A percentile compares a stretch with the other conserved stretches of the same genome.
phyloP scores from a whole-genome alignment of 352 stramenopile genomes.

The Globisporangium spiculum region DNA sequence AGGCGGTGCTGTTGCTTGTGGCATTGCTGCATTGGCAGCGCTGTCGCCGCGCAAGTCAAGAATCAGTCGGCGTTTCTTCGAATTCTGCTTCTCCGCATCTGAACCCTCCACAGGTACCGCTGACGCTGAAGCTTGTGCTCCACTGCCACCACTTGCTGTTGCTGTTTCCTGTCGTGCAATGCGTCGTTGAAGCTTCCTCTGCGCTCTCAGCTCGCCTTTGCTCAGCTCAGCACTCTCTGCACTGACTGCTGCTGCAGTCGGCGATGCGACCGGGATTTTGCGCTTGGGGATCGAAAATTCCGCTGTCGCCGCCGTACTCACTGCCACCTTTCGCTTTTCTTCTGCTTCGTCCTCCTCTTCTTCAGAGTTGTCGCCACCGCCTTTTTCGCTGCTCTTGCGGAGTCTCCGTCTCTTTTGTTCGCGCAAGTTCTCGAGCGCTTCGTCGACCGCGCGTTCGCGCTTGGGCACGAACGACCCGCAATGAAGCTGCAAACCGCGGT shows the following conservation, averaged over 20 bases:
- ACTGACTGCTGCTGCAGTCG: slow-evolving; percentile 5
- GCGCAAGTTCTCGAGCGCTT: slow-evolving; percentile 10
- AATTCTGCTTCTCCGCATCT: slow-evolving; percentile 1
- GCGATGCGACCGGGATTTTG: slow-evolving; percentile 19
- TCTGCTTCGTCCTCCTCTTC: slow-evolving; percentile 7
- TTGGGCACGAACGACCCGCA: slow-evolving; percentile 32
- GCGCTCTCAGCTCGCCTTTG: background rate
- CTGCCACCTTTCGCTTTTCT: slow-evolving; percentile 15
- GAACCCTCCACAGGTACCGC: background rate
- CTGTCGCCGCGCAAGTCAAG: background rate
- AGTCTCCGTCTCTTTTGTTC: slow-evolving; percentile 13
- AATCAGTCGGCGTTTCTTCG: slow-evolving; percentile 25
- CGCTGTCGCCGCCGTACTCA: slow-evolving; percentile 5
- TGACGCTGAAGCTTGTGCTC: background rate
- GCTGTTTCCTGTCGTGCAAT: background rate
- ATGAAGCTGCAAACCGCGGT: slow-evolving; percentile 48
- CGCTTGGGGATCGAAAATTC: slow-evolving; percentile 34
- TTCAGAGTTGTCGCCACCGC: slow-evolving; percentile 7
- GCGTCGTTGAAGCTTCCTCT: slow-evolving; percentile 19
- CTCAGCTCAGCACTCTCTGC: background rate
- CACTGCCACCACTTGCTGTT: background rate
- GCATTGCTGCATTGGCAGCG: background rate
- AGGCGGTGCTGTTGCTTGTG: background rate
- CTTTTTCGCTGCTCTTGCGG: slow-evolving; percentile 19
- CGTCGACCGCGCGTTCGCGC: slow-evolving; percentile 16